Evolutionary conservation across 441 rosid genomes (phyloP).

Genomic region (Populus tomentosa): DNA sequence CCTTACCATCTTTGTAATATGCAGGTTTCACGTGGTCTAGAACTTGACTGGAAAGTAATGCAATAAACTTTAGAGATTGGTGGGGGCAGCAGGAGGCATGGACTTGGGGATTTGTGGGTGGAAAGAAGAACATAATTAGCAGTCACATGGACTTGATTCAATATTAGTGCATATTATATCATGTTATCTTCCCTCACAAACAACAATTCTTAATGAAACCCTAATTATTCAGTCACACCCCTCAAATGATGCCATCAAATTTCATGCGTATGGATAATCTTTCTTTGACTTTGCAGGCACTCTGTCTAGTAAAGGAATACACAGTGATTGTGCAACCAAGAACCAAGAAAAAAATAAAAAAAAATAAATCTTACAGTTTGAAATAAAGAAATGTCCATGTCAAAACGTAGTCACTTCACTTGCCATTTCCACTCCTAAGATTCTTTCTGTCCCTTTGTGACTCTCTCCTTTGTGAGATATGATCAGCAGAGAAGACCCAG

Average conservation of each 20-base stretch:
- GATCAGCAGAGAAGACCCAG: slow-evolving; percentile 1
- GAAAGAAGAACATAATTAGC: slow-evolving; percentile 16
- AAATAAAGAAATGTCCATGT: slow-evolving; percentile 5
- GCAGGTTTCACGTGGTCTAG: not conserved
- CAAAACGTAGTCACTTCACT: slow-evolving; percentile 2
- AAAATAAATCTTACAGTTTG: not conserved
- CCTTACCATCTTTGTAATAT: not conserved
- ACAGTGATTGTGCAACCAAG: not conserved
- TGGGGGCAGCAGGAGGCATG: not conserved
- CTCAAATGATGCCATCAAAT: not conserved
- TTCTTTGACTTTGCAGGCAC: slow-evolving; percentile 22
- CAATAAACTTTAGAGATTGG: not conserved
- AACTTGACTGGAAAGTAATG: not conserved
- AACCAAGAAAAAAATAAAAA: not conserved
- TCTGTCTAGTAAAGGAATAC: not conserved
- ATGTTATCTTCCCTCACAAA: slow-evolving; percentile 29
- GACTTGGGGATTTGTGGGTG: no score
- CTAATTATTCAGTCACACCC: slow-evolving; percentile 28
- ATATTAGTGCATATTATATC: slow-evolving; percentile 1
- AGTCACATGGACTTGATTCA: slow-evolving; percentile 28
- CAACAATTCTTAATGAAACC: slow-evolving; percentile 21
- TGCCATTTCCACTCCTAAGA: slow-evolving; percentile 5
- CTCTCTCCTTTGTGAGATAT: not conserved
- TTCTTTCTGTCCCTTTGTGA: slow-evolving; percentile 7
- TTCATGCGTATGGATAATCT: slow-evolving; percentile 22